Evolutionary conservation across 805 yeast species (phyloP), one percentile per base, ranked within the genome.

Genomic region (Blastobotrys chiropterorum): DNA sequence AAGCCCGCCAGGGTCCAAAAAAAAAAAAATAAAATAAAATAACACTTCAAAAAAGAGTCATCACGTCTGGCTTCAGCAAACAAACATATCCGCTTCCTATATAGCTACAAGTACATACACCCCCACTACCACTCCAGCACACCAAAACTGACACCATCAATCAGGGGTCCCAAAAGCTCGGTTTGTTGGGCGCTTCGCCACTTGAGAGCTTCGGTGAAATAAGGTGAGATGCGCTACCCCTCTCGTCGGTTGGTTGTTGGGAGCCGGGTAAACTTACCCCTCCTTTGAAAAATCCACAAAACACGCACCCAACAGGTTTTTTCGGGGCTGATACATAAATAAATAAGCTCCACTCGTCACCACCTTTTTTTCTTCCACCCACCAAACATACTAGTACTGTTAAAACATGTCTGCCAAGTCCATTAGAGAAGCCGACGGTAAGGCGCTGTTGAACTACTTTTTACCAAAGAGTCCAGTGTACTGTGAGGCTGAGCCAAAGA

Each of bases 341-440:
- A 43, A 43, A 43, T 15, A 14, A n/a, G n/a, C n/a, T n/a, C n/a
- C n/a, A n/a, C n/a, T n/a, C n/a, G n/a, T n/a, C n/a, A 14, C 21
- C 46, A 43, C 46, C 16, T 22, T 6, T 43, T 43, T 43, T 43
- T 22, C 31, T 17, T 22, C 6, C 17, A 2, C 19, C 39, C 17
- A 17, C 6, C 26, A 41, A n/a, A 14, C 3, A 17, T 5, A 17
- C 3, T 7, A 26, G 34, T 6, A 26, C 15, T 16, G 17, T n/a
- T 46, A 22, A 38, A 53, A 31, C 39, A 72, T 72, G 76, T 69
- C 74, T 44, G 76, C 76, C 14, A 72, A 72, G 56, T 69, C 76
- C 17, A 73, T 72, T 53, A 71, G 71, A 55, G 76, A 72, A 60
- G 76, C 73, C 53, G 77, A 72, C 61, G 77, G 77, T 38, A 72